A percentile compares a stretch with the other conserved stretches of the same genome.
Conservation (phyloP, 164 flowering plant species). For the Hamamelis virginiana region DNA sequence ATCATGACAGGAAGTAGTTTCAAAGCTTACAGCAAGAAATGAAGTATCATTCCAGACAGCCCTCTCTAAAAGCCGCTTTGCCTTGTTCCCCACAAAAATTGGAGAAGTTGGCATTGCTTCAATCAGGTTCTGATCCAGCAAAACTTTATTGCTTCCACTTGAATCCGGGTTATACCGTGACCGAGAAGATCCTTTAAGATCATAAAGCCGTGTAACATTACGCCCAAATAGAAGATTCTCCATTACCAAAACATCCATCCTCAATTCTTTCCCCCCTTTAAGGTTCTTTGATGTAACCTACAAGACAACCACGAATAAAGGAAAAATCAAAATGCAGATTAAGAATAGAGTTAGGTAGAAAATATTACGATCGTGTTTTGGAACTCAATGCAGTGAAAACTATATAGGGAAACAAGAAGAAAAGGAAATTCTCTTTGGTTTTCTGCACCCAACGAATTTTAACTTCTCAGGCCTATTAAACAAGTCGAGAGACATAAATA, state of each 20-base stretch:
- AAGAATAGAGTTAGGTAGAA: no score
- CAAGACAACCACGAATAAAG: constrained; percentile 10
- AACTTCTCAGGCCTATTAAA: no score
- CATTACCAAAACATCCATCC: constrained; percentile 92
- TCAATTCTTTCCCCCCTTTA: constrained; percentile 84
- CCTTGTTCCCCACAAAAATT: constrained; percentile 54
- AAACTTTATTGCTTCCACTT: constrained; percentile 89
- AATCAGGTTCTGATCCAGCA: constrained; percentile 81
- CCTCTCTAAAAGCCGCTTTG: constrained; percentile 50
- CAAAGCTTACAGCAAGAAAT: constrained; percentile 46
- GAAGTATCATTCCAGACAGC: constrained; percentile 68
- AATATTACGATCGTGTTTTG: no score
- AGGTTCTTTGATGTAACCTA: constrained; percentile 81
- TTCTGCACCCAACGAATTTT: no score
- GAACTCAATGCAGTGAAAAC: no score
- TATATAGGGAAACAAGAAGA: no score
- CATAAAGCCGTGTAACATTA: constrained; percentile 77
- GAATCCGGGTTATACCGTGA: constrained; percentile 91
- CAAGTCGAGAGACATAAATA: no score
- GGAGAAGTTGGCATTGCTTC: constrained; percentile 59
- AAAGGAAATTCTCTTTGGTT: no score
- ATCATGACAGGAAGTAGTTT: not conserved
- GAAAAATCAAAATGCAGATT: not conserved
- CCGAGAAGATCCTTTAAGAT: constrained; percentile 91
- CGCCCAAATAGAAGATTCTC: constrained; percentile 90